Base-by-base conservation (phyloP, 2,329 filamentous ascomycete genomes). In the Fusarium sublunatum region DNA sequence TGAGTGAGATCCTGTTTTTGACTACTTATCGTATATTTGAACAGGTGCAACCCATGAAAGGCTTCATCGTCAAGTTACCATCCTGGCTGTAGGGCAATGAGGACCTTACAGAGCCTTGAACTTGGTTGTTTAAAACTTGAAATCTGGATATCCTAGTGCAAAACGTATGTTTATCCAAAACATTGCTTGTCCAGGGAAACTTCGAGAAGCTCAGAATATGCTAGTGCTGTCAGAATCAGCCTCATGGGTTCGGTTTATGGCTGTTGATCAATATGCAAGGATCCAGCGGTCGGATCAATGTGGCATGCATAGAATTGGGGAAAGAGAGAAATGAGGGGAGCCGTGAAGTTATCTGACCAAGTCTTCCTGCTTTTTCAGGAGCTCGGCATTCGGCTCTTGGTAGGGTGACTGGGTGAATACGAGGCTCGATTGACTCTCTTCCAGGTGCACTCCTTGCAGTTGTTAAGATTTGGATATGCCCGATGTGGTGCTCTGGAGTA, bases 321-420 rank as follows among this genome's bases (percentile, higher is more conserved):
- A 13, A 43, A 47, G 41, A 39, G 39, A 26, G 5, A 48, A 44
- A 9, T 9, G 19, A 26, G 49, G 52, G 26, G 32, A 22, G 19
- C 41, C 55, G 54, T 44, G 28, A 34, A 32, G 15, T 22, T 54
- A 45, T 44, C 49, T 50, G 36, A 22, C 28, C 15, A 43, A n/a
- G 28, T 28, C 5, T 15, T 15, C 31, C 12, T 11, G 29, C 3
- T 19, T 43, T 40, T 6, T 12, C n/a, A n/a, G 12, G 4, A 9
- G 11, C 10, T 42, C 43, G 52, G 52, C 43, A 15, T 34, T 49
- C 50, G 47, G 50, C 36, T 36, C 25, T 25, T 51, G 41, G 34
- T 67, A 66, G 26, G 65, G 35, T 9, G 6, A 31, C 15, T 50
- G 44, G 12, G 60, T 53, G 38, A 62, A 58, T 50, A 43, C 53